phyloP scores from a whole-genome alignment of 257 asterid genomes.

The Coffea eugenioides region DNA sequence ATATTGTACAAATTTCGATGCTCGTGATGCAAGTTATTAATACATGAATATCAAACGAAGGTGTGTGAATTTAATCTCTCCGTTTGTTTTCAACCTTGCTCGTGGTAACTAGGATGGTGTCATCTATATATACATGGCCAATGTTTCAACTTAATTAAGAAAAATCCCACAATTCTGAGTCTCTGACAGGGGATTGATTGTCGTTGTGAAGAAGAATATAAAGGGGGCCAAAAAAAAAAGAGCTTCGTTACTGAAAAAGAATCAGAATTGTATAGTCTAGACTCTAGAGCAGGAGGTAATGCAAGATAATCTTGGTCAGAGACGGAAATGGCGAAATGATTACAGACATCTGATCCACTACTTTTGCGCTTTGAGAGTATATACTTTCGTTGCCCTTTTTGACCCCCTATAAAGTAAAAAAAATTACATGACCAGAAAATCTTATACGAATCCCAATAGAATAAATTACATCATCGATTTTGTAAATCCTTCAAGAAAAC shows the following conservation, averaged over 20 bases:
- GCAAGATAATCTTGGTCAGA: constrained; percentile 22
- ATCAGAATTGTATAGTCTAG: not conserved
- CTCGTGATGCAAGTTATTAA: too few species aligned
- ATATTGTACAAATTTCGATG: too few species aligned
- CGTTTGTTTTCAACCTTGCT: too few species aligned
- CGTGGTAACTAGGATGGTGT: not conserved
- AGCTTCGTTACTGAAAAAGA: not conserved
- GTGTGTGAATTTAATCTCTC: too few species aligned
- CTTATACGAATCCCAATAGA: constrained; percentile 1
- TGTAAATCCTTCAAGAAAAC: not conserved
- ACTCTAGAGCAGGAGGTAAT: not conserved
- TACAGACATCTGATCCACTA: constrained; percentile 26
- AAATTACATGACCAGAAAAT: not conserved
- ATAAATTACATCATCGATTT: not conserved
- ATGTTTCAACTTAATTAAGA: not conserved
- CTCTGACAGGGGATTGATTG: too few species aligned
- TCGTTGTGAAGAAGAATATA: not conserved
- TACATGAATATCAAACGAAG: too few species aligned
- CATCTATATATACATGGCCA: not conserved
- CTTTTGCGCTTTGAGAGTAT: constrained; percentile 33
- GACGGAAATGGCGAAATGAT: constrained; percentile 33
- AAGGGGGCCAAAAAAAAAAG: not conserved
- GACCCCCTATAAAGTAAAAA: constrained; percentile 33
- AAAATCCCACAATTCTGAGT: not conserved
- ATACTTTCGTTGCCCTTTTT: constrained; percentile 44